These are phyloP conservation scores for Scytalidium sp. DNA, from an alignment of 2,329 filamentous ascomycete genomes.

Conservation along the genomic window DNA sequence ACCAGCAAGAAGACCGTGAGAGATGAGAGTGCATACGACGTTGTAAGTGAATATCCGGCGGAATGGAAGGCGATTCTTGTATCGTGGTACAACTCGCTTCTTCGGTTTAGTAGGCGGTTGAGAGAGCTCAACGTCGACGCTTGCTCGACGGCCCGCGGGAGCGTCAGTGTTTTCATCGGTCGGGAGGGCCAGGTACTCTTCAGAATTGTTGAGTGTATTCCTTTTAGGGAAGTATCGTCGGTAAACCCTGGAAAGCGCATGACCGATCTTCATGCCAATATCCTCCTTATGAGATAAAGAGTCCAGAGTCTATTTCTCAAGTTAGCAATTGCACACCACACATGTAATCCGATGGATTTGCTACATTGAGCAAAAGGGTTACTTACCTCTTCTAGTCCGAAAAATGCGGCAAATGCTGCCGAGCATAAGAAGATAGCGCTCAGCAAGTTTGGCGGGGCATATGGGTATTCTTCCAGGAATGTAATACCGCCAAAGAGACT, in stretches of 20 bases:
- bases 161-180: conserved; percentile 8
- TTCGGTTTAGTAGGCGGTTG: conserved; percentile 13
- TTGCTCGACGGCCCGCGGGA: conserved; percentile 3
- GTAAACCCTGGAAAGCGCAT: conserved; percentile 13
- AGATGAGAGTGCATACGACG: conserved; percentile 50
- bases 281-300: conserved; percentile 27
- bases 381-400: conserved; percentile 27
- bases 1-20: conserved; percentile 66
- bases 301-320: conserved; percentile 29
- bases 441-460: conserved; percentile 37
- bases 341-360: background rate
- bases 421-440: conserved; percentile 29
- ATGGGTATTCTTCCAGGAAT: conserved; percentile 38
- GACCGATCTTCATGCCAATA: conserved; percentile 17
- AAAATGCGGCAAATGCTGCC: conserved; percentile 27
- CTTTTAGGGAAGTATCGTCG: conserved; percentile 4
- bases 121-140: conserved; percentile 8
- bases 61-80: conserved; percentile 26
- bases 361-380: too few species aligned
- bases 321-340: conserved; percentile 1
- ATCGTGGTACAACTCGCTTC: conserved; percentile 22
- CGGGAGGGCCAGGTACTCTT: conserved; percentile 14
- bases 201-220: background rate
- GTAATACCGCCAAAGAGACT: conserved; percentile 31
- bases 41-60: conserved; percentile 27